Conservation (phyloP, 2,329 filamentous ascomycete genomes). For the Curvularia eragrostidis region DNA sequence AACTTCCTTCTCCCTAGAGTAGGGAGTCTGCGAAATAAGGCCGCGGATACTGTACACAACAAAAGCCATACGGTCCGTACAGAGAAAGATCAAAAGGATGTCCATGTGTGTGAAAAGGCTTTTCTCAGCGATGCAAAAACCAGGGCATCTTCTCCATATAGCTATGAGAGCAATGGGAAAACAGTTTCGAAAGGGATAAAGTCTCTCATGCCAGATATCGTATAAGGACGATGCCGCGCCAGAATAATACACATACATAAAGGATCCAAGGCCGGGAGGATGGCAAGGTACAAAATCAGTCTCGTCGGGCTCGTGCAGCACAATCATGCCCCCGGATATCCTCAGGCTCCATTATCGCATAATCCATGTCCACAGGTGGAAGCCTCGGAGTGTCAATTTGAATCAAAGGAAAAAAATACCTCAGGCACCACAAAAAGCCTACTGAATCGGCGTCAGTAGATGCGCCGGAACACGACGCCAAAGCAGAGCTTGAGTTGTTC, state of each 20-base stretch:
- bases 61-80: conserved; percentile 2
- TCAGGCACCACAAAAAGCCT: conserved; percentile 4
- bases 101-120: conserved; percentile 3
- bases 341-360: conserved; percentile 12
- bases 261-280: conserved; percentile 9
- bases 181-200: conserved; percentile 4
- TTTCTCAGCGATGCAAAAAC: conserved; percentile 9
- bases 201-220: conserved; percentile 3
- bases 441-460: conserved; percentile 11
- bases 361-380: conserved; percentile 12
- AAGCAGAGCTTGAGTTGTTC: not conserved
- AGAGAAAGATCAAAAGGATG: conserved; percentile 7
- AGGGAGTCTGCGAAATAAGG: not conserved
- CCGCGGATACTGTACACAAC: conserved; percentile 10
- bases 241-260: conserved; percentile 4
- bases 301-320: conserved; percentile 12
- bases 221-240: not conserved
- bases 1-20: conserved; percentile 1
- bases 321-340: conserved; percentile 11
- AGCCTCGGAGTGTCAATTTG: conserved; percentile 3
- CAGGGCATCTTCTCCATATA: conserved; percentile 4
- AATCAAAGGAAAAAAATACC: conserved; percentile 1
- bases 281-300: conserved; percentile 10
- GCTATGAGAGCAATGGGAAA: not conserved
- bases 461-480: not conserved